phyloP scores from a whole-genome alignment of 2,329 filamentous ascomycete genomes.

The Epichloe gansuensis region DNA sequence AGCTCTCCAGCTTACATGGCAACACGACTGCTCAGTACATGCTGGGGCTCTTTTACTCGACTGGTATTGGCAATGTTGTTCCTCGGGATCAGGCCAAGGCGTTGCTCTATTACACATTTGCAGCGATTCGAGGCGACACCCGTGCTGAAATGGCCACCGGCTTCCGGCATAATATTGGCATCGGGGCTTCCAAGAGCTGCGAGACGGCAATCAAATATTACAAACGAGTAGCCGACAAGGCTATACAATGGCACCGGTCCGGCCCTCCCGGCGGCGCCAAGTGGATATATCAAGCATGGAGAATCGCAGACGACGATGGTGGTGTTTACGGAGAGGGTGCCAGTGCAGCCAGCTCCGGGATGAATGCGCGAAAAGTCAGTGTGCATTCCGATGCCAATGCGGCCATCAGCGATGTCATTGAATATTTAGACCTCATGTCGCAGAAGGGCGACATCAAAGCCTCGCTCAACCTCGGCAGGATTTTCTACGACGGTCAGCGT shows the following conservation, averaged over 20 bases:
- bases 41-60: slow-evolving; percentile 91
- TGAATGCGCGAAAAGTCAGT: slow-evolving; percentile 62
- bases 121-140: slow-evolving; percentile 69
- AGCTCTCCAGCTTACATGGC: slow-evolving; percentile 61
- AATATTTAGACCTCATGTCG: slow-evolving; percentile 83
- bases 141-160: slow-evolving; percentile 88
- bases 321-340: slow-evolving; percentile 94
- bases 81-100: slow-evolving; percentile 81
- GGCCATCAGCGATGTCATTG: slow-evolving; percentile 82
- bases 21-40: slow-evolving; percentile 93
- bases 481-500: slow-evolving; percentile 79
- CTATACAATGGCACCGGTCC: slow-evolving; percentile 73
- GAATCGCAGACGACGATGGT: slow-evolving; percentile 79
- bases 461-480: slow-evolving; percentile 70
- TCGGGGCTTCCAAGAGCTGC: slow-evolving; percentile 76
- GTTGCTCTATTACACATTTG: slow-evolving; percentile 87
- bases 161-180: slow-evolving; percentile 72
- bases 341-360: slow-evolving; percentile 75
- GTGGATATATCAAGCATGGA: slow-evolving; percentile 65
- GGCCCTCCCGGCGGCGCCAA: slow-evolving; percentile 80
- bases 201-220: slow-evolving; percentile 79
- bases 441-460: slow-evolving; percentile 82
- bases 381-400: slow-evolving; percentile 71
- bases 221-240: slow-evolving; percentile 86
- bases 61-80: slow-evolving; percentile 71